These are phyloP conservation scores for Mycena polygramma DNA, from an alignment of 768 basidiomycete genomes.

Conservation along the genomic window DNA sequence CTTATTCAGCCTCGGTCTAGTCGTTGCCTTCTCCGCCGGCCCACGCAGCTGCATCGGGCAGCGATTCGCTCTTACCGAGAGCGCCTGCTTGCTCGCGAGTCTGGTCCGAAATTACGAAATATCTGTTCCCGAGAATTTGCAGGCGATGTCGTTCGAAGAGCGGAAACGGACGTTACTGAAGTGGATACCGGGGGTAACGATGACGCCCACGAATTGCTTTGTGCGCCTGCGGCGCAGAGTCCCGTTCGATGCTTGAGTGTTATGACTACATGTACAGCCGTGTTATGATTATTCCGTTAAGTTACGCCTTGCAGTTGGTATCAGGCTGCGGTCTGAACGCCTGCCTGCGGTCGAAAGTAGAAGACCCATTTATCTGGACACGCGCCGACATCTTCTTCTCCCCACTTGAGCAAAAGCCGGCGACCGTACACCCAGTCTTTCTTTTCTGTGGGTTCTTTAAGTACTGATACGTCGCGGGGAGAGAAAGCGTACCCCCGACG, in stretches of 20 bases:
- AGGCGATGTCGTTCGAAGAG: constrained; percentile 42
- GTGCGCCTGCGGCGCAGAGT: constrained; percentile 9
- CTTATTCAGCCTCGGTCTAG: constrained; percentile 35
- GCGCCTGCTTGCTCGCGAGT: constrained; percentile 57
- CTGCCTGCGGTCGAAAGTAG: constrained; percentile 10
- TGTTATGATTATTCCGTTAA: background rate
- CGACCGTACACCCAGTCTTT: constrained; percentile 34
- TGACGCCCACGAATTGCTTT: constrained; percentile 47
- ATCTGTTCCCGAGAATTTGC: constrained; percentile 53
- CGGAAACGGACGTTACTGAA: constrained; percentile 50
- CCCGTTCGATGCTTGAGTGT: background rate
- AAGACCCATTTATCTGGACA: constrained; percentile 35
- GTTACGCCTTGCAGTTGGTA: background rate
- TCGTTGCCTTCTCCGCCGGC: constrained; percentile 60
- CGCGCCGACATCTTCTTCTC: constrained; percentile 17
- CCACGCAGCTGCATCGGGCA: constrained; percentile 64
- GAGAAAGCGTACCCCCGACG: constrained; percentile 17
- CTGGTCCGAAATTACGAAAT: constrained; percentile 58
- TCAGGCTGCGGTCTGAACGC: too few species aligned
- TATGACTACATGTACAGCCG: background rate
- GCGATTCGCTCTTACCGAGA: constrained; percentile 60
- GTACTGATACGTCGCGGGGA: background rate
- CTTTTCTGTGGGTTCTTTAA: constrained; percentile 10
- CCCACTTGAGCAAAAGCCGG: constrained; percentile 28
- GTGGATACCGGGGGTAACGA: constrained; percentile 54